Percentiles rank a stretch among this genome's conserved stretches.
Evolutionary conservation across 1,139 yeast genomes (phyloP).

Genomic region (Blastobotrys illinoisensis): DNA sequence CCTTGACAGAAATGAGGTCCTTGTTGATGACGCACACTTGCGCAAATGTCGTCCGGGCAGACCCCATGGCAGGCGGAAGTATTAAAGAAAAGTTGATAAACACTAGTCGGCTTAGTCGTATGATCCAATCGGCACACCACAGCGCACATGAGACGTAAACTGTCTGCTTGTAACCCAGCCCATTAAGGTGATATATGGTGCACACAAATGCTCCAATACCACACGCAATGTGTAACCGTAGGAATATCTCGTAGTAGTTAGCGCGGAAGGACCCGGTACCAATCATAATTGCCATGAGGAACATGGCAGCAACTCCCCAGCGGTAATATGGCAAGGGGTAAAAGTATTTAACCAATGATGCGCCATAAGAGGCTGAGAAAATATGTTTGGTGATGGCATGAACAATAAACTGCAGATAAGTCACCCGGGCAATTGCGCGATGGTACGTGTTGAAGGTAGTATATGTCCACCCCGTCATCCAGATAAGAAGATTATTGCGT

Average conservation of each 20-base stretch:
- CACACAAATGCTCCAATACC: slow-evolving; percentile 43
- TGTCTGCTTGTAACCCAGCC: slow-evolving; percentile 45
- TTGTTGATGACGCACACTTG: slow-evolving; percentile 32
- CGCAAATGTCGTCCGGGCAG: slow-evolving; percentile 33
- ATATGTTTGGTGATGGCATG: slow-evolving; percentile 37
- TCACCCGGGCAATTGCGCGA: slow-evolving; percentile 52
- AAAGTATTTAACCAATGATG: slow-evolving; percentile 29
- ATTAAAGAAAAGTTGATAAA: slow-evolving; percentile 38
- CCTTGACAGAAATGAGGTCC: slow-evolving; percentile 28
- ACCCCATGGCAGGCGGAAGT: slow-evolving; percentile 27
- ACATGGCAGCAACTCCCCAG: slow-evolving; percentile 56
- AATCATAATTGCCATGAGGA: slow-evolving; percentile 43
- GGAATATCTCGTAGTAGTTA: slow-evolving; percentile 44
- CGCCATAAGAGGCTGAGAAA: slow-evolving; percentile 32
- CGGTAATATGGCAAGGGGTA: slow-evolving; percentile 34
- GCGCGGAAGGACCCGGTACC: slow-evolving; percentile 48
- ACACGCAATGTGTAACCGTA: slow-evolving; percentile 40
- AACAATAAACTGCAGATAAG: slow-evolving; percentile 42
- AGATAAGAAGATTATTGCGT: slow-evolving; percentile 51
- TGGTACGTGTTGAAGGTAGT: slow-evolving; percentile 56
- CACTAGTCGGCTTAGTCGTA: slow-evolving; percentile 36
- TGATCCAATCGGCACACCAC: slow-evolving; percentile 41
- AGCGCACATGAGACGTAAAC: slow-evolving; percentile 37
- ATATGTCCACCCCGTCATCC: slow-evolving; percentile 58
- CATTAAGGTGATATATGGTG: slow-evolving; percentile 44